phyloP scores from a whole-genome alignment of 2,329 filamentous ascomycete species.

The Phyllosticta citriasiana region DNA sequence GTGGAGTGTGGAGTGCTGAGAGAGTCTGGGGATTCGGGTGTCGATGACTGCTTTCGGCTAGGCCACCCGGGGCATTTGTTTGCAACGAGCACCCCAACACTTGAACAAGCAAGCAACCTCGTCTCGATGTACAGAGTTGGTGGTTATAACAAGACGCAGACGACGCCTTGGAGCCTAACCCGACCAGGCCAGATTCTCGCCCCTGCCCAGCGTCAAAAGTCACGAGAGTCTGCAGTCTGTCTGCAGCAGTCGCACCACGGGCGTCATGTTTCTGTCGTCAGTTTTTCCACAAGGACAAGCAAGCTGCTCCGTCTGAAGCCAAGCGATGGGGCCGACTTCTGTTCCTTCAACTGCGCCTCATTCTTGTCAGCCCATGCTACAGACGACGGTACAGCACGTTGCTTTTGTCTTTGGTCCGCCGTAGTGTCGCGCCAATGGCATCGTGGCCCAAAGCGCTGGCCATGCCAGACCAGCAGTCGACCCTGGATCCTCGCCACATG shows the following conservation, averaged over 20 bases:
- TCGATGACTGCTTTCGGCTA: background rate
- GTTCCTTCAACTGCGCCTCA: background rate
- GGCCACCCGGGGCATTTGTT: background rate
- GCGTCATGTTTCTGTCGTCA: background rate
- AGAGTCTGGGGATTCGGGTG: background rate
- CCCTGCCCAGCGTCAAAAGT: no score
- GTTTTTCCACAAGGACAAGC: background rate
- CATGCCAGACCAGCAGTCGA: background rate
- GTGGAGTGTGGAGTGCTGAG: background rate
- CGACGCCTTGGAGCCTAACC: no score
- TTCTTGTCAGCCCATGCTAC: background rate
- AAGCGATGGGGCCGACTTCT: background rate
- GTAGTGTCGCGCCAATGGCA: background rate
- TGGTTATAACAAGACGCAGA: no score
- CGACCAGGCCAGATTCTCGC: no score
- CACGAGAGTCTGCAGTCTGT: no score
- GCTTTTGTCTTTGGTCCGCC: background rate
- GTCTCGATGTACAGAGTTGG: no score
- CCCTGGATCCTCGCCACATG: background rate
- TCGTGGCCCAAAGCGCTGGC: no score
- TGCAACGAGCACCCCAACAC: background rate
- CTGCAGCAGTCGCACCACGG: no score
- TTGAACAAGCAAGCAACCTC: no score
- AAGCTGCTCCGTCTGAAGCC: background rate
- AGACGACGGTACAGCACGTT: background rate